phyloP scores from a whole-genome alignment of 2,329 filamentous ascomycete species.

The Dothiorella sarmentorum region DNA sequence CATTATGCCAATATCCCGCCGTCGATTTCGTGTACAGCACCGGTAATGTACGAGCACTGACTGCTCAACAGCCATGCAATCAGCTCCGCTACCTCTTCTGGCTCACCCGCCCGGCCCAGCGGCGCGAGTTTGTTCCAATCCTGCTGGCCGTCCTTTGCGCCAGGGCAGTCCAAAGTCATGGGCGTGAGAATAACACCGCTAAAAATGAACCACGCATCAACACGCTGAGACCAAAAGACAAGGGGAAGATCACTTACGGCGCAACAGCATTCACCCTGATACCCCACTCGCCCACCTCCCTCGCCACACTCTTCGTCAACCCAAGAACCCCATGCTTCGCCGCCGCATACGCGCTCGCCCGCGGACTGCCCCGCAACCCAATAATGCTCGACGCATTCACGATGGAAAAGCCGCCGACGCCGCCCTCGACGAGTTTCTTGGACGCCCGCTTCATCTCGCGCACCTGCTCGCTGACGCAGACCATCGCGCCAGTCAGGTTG shows the following conservation, averaged over 20 bases:
- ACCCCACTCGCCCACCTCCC: conserved; percentile 37
- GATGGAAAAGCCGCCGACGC: conserved; percentile 24
- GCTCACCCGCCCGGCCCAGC: conserved; percentile 27
- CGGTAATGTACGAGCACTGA: conserved; percentile 46
- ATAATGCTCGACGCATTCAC: conserved; percentile 51
- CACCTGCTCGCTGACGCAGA: conserved; percentile 39
- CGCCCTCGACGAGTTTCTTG: conserved; percentile 22
- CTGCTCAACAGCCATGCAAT: conserved; percentile 49
- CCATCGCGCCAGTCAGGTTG: conserved; percentile 39
- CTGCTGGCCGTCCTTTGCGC: conserved; percentile 23
- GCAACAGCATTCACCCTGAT: conserved; percentile 36
- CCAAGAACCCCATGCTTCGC: conserved; percentile 43
- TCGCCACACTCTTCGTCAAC: conserved; percentile 38
- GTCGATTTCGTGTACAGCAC: conserved; percentile 45
- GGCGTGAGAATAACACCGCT: background rate
- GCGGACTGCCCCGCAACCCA: conserved; percentile 44
- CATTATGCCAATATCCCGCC: conserved; percentile 43
- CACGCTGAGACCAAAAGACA: no score
- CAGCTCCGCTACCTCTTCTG: conserved; percentile 42
- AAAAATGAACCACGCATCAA: no score
- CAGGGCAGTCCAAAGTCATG: conserved; percentile 28
- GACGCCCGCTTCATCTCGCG: conserved; percentile 36
- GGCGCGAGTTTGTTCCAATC: conserved; percentile 27
- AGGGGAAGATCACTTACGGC: conserved; percentile 28
- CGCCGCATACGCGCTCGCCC: conserved; percentile 35